Base-by-base conservation (phyloP, 371 early-diverging fungal genomes). In the Mortierella sp. region DNA sequence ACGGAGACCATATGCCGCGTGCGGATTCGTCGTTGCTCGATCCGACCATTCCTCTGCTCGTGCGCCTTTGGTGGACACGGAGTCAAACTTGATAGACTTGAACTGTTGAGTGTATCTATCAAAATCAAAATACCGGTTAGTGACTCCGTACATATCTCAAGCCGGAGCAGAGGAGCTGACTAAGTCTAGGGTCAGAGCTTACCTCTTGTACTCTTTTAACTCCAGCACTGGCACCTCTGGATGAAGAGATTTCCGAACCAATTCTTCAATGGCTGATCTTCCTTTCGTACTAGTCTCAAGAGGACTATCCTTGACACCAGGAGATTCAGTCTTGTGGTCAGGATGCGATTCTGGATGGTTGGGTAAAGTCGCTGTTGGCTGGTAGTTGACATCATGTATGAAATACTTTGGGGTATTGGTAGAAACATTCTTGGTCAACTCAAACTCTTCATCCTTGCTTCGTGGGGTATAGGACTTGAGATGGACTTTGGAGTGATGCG, bases 401-500 rank as follows among this genome's bases (percentile, higher is more conserved):
- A 69, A 72, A 66, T 62, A 74, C 50, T 60, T 28, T 15, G 80
- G 70, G 7, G 71, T 47, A 21, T 75, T 80, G 55, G 75, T 80
- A 60, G 58, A 72, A 2, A 77, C 73, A 45, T 82, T 80, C 73
- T 82, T 80, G 37, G 74, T 80, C 60, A 73, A 30, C 50, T 80
- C 80, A 48, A 56, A 72, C 56, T 64, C 75, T 37, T 82, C 66
- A 28, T 75, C 62, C 52, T 64, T 68, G 29, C 66, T 60, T 45
- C 75, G 51, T 1, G 66, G 74, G 1, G 68, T 47, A 57, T 76
- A 61, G 0, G 56, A 6, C 16, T 71, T 71, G 19, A 76, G 52
- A 3, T 66, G 60, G 15, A 68, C 68, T 21, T 76, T 76, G 21
- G 37, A 37, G 9, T 3, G 37, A 37, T 37, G 9, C 37, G 37